Percentiles rank a stretch among this genome's conserved stretches.
Conservation (phyloP, 495 filamentous ascomycete species). For the Tuber microsphaerosporum region DNA sequence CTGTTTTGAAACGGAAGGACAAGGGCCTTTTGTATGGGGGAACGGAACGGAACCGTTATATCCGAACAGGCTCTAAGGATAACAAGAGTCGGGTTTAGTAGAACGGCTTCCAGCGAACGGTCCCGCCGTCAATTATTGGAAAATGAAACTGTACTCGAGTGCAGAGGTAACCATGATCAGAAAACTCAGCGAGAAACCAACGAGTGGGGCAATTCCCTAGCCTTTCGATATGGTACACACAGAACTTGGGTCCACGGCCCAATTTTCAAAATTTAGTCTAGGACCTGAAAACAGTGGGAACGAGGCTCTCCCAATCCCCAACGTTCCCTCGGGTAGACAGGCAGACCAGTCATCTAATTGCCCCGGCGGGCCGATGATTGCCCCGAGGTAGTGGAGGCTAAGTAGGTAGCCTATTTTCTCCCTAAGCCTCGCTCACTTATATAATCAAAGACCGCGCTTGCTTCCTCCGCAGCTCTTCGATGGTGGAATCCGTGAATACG, state of each 20-base stretch:
- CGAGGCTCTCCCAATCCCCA: slow-evolving; percentile 16
- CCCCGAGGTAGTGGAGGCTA: slow-evolving; percentile 13
- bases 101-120: background rate
- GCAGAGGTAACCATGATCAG: background rate
- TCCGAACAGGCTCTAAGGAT: no score
- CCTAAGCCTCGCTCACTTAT: slow-evolving; percentile 13
- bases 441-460: no score
- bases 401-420: slow-evolving; percentile 24
- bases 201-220: background rate
- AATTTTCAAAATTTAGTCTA: slow-evolving; percentile 20
- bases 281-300: slow-evolving; percentile 14
- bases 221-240: background rate
- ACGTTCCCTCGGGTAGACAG: slow-evolving; percentile 17
- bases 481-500: background rate
- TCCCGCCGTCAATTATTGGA: background rate
- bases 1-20: no score
- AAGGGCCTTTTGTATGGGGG: no score
- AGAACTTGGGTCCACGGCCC: slow-evolving; percentile 1
- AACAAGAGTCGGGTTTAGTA: background rate
- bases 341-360: slow-evolving; percentile 16
- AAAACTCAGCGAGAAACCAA: background rate
- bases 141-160: background rate
- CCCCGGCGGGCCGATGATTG: slow-evolving; percentile 12
- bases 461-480: slow-evolving; percentile 16
- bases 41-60: no score